These are phyloP conservation scores for Vigna angularis DNA, from an alignment of 306 rosid genomes.

Conservation along the genomic window DNA sequence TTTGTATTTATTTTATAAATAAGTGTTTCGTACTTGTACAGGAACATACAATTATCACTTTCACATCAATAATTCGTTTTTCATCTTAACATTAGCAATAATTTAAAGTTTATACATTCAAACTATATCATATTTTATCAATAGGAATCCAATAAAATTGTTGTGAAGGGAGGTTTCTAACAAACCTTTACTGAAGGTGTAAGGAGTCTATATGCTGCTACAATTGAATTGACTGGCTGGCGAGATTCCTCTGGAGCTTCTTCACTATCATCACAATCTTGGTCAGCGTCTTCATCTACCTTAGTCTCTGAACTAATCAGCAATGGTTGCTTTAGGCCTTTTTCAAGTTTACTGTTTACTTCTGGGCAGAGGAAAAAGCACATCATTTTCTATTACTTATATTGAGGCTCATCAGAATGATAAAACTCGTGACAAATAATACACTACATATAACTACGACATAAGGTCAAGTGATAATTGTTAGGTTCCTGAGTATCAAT, in stretches of 20 bases:
- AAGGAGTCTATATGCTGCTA: constrained; percentile 85
- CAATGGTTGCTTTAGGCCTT: constrained; percentile 80
- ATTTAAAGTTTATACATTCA: constrained; percentile 17
- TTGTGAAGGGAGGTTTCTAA: background rate
- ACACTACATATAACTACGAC: background rate
- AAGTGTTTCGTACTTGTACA: background rate
- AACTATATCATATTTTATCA: constrained; percentile 3
- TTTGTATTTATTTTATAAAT: constrained; percentile 3
- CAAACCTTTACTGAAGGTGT: constrained; percentile 99
- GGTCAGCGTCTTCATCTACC: constrained; percentile 77
- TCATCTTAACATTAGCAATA: constrained; percentile 18
- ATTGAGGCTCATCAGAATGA: constrained; percentile 39
- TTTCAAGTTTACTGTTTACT: constrained; percentile 64
- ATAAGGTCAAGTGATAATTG: background rate
- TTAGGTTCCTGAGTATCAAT: too few relatives aligned
- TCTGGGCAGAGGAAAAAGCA: constrained; percentile 35
- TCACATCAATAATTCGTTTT: constrained; percentile 11
- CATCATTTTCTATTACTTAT: constrained; percentile 45
- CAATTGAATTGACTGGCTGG: constrained; percentile 76
- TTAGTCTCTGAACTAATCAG: constrained; percentile 65
- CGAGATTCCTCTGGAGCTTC: constrained; percentile 87
- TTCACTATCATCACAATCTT: constrained; percentile 86
- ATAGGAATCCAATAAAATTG: constrained; percentile 37
- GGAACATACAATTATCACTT: background rate
- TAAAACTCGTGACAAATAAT: constrained; percentile 22